phyloP scores from a whole-genome alignment of 2,329 filamentous ascomycete species.

The Phialemoniopsis sp. region DNA sequence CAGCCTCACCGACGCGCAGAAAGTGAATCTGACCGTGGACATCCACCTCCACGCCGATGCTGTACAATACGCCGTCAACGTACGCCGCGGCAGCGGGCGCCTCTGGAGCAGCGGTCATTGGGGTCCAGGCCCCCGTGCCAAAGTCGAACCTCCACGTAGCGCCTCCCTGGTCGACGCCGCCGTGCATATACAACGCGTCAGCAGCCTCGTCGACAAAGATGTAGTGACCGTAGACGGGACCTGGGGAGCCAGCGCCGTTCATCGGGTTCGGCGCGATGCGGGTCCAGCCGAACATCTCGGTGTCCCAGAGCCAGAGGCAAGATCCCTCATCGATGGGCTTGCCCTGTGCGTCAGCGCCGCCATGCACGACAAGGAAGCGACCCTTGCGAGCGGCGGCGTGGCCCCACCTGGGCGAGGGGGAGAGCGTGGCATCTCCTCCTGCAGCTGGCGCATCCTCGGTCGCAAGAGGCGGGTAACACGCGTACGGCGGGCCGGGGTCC shows the following conservation, averaged over 20 bases:
- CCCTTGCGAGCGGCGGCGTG: slow-evolving; percentile 30
- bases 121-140: slow-evolving; percentile 40
- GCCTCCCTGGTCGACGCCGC: slow-evolving; percentile 29
- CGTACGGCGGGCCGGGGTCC: slow-evolving; percentile 28
- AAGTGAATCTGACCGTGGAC: slow-evolving; percentile 28
- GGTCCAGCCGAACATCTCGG: slow-evolving; percentile 26
- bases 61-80: slow-evolving; percentile 38
- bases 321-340: slow-evolving; percentile 21
- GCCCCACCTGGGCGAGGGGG: slow-evolving; percentile 22
- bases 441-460: slow-evolving; percentile 18
- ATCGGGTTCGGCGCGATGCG: slow-evolving; percentile 21
- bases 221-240: slow-evolving; percentile 21
- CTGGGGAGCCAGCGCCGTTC: slow-evolving; percentile 19
- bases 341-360: slow-evolving; percentile 24
- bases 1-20: slow-evolving; percentile 23
- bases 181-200: slow-evolving; percentile 46
- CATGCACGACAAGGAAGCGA: slow-evolving; percentile 26
- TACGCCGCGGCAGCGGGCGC: slow-evolving; percentile 35
- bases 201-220: slow-evolving; percentile 34
- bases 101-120: slow-evolving; percentile 37
- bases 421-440: slow-evolving; percentile 18
- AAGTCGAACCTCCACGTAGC: slow-evolving; percentile 50
- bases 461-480: slow-evolving; percentile 22
- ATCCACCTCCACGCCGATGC: slow-evolving; percentile 30
- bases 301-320: slow-evolving; percentile 32